Evolutionary conservation across 306 rosid species (phyloP), one percentile per base, ranked within the genome.

Genomic region (Styphnolobium japonicum): DNA sequence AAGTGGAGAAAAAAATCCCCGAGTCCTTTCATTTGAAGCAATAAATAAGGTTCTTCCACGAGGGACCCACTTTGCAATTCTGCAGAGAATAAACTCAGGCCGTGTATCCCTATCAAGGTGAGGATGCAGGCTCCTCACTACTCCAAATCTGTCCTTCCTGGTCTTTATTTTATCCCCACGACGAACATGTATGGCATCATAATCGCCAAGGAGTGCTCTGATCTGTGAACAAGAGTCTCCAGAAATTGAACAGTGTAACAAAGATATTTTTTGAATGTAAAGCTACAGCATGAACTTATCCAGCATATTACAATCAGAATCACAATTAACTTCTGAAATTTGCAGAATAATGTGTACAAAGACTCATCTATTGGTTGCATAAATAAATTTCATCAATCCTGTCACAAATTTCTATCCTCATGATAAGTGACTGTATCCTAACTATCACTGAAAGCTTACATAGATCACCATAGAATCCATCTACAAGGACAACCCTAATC

Each of bases 101-200:
- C 86, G 90, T 40, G 98, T 96, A 79, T 96, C 99, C 80, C 99
- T 88, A 77, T 93, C 99, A 48, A 96, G 90, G 87, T 91, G 99
- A 75, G 99, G 99, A 77, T 87, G 95, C 77, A 91, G 83, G 83
- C 82, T 87, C 87, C 96, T 88, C 2, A 77, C 83, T 73, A 90
- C 88, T 21, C 97, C 99, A 84, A 89, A 86, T 80, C 96, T 88
- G 82, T 96, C 99, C 85, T 85, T 96, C 90, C 99, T 88, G 37
- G 90, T 96, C 83, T 91, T 96, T 78, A 96, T 79, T 85, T 88
- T 93, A 85, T 96, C 99, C 22, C 99, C 99, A 11, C 98, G 99
- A 68, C 98, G 98, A 80, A 93, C 99, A 86, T 96, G 99, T 69
- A 96, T 90, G 82, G 98, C 97, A 62, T 89, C 93, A 77, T 88